Evolutionary conservation across 768 basidiomycete genomes (phyloP).

Genomic region (Kondoa malvinella): DNA sequence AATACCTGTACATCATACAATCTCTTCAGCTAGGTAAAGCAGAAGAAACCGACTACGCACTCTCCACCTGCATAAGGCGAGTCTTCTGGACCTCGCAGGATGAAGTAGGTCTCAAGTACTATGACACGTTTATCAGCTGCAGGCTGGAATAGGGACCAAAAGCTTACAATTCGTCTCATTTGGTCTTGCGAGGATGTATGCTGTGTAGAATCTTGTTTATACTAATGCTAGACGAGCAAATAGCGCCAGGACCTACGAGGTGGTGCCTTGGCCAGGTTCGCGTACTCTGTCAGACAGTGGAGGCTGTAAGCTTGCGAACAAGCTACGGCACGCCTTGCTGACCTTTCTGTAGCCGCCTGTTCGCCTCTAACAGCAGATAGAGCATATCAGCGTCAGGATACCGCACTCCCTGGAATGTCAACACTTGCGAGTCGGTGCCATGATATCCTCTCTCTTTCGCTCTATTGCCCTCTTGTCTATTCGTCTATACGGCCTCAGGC

Average conservation of each 20-base stretch:
- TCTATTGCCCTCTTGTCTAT: no score
- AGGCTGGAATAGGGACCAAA: not conserved
- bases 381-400: no score
- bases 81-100: constrained; percentile 73
- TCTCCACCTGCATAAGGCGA: constrained; percentile 81
- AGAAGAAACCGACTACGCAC: constrained; percentile 29
- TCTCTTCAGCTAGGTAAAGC: not conserved
- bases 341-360: not conserved
- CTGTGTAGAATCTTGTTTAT: not conserved
- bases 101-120: constrained; percentile 22
- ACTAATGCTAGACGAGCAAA: not conserved
- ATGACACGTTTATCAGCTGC: not conserved
- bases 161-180: not conserved
- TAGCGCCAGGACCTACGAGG: not conserved
- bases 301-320: not conserved
- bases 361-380: not conserved
- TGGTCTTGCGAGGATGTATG: constrained; percentile 2
- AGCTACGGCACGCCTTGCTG: not conserved
- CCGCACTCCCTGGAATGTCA: not conserved
- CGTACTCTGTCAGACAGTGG: not conserved
- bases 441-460: no score
- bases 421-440: not conserved
- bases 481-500: no score
- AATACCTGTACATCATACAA: not conserved
- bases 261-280: not conserved